phyloP scores from a whole-genome alignment of 257 asterid species.

The Perilla frutescens region DNA sequence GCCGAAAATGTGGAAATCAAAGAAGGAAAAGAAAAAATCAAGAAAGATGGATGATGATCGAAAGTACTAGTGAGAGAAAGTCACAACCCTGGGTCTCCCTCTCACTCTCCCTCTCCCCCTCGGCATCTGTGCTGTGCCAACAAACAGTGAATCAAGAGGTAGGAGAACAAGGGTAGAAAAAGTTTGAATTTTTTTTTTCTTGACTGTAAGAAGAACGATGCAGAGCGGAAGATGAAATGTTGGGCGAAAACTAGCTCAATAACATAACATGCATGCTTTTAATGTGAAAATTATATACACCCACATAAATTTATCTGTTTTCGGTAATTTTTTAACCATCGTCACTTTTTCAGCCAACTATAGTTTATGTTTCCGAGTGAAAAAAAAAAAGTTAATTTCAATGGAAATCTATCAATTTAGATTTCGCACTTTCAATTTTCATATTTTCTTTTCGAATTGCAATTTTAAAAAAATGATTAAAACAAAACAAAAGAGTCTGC shows the following conservation, averaged over 20 bases:
- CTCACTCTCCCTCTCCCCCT: slow-evolving; percentile 42
- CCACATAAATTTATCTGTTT: neutral
- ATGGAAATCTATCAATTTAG: too few relatives aligned
- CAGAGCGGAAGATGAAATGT: neutral
- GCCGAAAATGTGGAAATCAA: neutral
- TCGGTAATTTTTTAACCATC: neutral
- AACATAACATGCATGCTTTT: neutral
- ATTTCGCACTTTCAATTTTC: too few relatives aligned
- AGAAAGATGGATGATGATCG: neutral
- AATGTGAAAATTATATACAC: neutral
- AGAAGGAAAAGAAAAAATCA: neutral
- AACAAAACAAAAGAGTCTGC: too few relatives aligned
- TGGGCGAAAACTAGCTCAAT: too few relatives aligned
- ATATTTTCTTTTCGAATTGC: too few relatives aligned
- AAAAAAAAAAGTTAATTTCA: too few relatives aligned
- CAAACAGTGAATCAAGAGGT: neutral
- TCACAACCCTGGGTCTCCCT: slow-evolving; percentile 43
- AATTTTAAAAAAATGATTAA: too few relatives aligned
- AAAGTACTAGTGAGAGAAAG: slow-evolving; percentile 5
- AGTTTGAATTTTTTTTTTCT: neutral
- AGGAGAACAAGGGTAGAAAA: neutral
- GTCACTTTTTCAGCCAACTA: too few relatives aligned
- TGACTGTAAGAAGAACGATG: neutral
- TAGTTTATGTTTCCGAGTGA: too few relatives aligned
- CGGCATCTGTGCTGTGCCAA: slow-evolving; percentile 18